Evolutionary conservation across 768 basidiomycete genomes (phyloP), one percentile per base, ranked within the genome.

Genomic region (Boletus reticuloceps): DNA sequence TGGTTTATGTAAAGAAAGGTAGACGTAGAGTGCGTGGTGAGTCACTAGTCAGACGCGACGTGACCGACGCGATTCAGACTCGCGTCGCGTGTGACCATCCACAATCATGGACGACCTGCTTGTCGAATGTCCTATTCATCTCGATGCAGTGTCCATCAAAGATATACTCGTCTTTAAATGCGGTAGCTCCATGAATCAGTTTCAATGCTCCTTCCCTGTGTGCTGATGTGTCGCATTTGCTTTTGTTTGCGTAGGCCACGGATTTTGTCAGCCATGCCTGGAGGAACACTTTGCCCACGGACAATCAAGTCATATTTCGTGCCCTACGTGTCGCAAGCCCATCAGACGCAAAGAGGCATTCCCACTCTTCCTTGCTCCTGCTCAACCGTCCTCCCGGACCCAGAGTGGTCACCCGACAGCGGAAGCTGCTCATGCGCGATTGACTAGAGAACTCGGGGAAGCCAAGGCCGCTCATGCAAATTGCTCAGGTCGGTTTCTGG

Each of bases 61-160:
- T 6, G 34, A 36, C 34, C 27, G 37, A 50, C 25, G 25, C 27
- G 27, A 27, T 8, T 27, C 25, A 25, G 25, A 7, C 27, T 27
- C 27, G 27, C 25, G 20, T 20, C 22, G 32, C 38, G n/a, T 19
- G 17, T 39, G 52, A 14, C 40, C 20, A 41, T 44, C 37, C 46
- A 5, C 44, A 17, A 20, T 39, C 45, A 65, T 65, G 60, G 58
- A 54, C 22, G 59, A 66, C 42, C 29, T 70, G 7, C 40, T 66
- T 13, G 58, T 70, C 45, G 70, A 72, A 32, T 70, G 69, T 27
- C 69, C 70, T 10, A 70, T 70, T n/a, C 69, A 70, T 34, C 64
- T 70, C 5, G 69, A 66, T 8, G 58, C 61, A 1, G 69, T 70
- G 6, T 49, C 61, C 37, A 60, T 70, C 50, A 64, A 59, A 12